These are phyloP conservation scores for Penicillium sp. DNA, from an alignment of 2,329 filamentous ascomycete species.

Conservation along the genomic window DNA sequence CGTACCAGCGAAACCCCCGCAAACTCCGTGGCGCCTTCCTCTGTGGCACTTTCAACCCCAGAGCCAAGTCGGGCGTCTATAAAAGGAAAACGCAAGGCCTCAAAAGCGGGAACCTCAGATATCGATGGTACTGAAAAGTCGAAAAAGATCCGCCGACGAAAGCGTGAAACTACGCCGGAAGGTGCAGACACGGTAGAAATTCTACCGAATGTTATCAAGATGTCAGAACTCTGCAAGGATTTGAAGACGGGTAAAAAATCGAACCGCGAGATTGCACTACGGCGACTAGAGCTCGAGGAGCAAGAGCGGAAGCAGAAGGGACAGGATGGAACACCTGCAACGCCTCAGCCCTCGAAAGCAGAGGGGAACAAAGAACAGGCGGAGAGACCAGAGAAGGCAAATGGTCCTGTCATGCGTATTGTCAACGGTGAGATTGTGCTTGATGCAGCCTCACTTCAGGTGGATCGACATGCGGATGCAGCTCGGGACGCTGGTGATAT, in stretches of 20 bases:
- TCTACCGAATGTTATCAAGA: conserved; percentile 54
- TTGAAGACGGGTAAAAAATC: conserved; percentile 57
- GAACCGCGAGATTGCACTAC: conserved; percentile 57
- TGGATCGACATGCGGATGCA: conserved; percentile 58
- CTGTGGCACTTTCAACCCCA: conserved; percentile 22
- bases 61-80: conserved; percentile 21
- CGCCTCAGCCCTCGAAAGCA: conserved; percentile 25
- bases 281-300: conserved; percentile 57
- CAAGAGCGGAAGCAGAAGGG: conserved; percentile 45
- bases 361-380: background rate
- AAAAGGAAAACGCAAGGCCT: conserved; percentile 27
- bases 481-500: conserved; percentile 47
- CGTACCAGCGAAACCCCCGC: conserved; percentile 20
- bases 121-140: conserved; percentile 18
- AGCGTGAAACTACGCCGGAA: conserved; percentile 47
- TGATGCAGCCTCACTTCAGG: conserved; percentile 52
- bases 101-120: conserved; percentile 25
- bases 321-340: conserved; percentile 29
- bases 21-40: conserved; percentile 18
- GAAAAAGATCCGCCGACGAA: conserved; percentile 33
- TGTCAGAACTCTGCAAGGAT: conserved; percentile 59
- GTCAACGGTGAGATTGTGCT: conserved; percentile 60
- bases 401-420: conserved; percentile 52
- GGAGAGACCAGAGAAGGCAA: conserved; percentile 14
- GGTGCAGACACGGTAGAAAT: conserved; percentile 52